phyloP scores from a whole-genome alignment of 2,329 filamentous ascomycete species.

The Clathrospora elynae region DNA sequence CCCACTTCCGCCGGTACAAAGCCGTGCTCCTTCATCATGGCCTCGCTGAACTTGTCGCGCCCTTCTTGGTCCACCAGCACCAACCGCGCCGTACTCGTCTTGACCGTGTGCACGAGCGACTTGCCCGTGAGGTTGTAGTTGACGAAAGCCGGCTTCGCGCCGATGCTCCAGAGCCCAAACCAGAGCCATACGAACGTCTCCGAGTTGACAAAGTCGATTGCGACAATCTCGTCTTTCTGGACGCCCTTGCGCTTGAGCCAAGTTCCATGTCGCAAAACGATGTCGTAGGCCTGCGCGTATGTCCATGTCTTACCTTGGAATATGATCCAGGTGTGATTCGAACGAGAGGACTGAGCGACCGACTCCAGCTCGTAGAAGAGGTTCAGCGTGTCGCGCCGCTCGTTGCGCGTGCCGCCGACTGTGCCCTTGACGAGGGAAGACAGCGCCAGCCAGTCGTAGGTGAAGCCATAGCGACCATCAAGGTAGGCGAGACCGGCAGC shows the following conservation, averaged over 20 bases:
- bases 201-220: slow-evolving; percentile 48
- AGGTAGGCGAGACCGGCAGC: slow-evolving; percentile 62
- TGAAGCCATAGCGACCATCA: slow-evolving; percentile 69
- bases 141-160: slow-evolving; percentile 47
- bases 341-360: slow-evolving; percentile 36
- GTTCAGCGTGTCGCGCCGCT: slow-evolving; percentile 66
- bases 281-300: slow-evolving; percentile 45
- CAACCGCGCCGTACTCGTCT: slow-evolving; percentile 61
- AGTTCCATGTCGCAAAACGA: slow-evolving; percentile 41
- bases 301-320: slow-evolving; percentile 42
- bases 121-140: slow-evolving; percentile 49
- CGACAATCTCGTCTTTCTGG: slow-evolving; percentile 45
- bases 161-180: slow-evolving; percentile 48
- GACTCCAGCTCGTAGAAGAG: slow-evolving; percentile 49
- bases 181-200: slow-evolving; percentile 47
- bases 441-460: slow-evolving; percentile 66
- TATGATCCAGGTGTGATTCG: slow-evolving; percentile 40
- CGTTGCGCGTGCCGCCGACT: slow-evolving; percentile 53
- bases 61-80: slow-evolving; percentile 64
- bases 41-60: slow-evolving; percentile 35
- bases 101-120: slow-evolving; percentile 57
- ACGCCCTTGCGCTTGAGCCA: slow-evolving; percentile 47
- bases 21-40: slow-evolving; percentile 38
- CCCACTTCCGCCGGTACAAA: slow-evolving; percentile 18
- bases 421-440: slow-evolving; percentile 57